These are phyloP conservation scores for Mycoemilia scoparia DNA, from an alignment of 192 early-diverging fungal species.

Conservation along the genomic window DNA sequence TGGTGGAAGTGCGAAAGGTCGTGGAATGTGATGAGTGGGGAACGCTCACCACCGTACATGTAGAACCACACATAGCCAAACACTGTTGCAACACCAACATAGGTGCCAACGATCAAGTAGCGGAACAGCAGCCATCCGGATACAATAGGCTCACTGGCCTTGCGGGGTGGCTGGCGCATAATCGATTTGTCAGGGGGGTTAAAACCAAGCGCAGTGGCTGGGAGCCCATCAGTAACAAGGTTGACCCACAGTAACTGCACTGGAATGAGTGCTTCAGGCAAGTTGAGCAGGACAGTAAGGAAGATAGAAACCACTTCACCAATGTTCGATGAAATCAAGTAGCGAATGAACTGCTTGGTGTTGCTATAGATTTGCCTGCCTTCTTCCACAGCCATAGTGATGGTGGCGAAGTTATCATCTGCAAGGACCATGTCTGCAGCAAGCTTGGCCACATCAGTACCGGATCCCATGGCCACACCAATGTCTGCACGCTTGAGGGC, in stretches of 20 bases:
- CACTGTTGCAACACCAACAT: slow-evolving; percentile 84
- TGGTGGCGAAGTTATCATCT: slow-evolving; percentile 98
- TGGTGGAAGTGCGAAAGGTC: slow-evolving; percentile 90
- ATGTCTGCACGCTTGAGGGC: slow-evolving; percentile 97
- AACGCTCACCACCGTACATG: slow-evolving; percentile 75
- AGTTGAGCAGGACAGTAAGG: slow-evolving; percentile 84
- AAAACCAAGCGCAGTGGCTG: slow-evolving; percentile 94
- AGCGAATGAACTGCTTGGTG: slow-evolving; percentile 98
- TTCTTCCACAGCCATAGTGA: slow-evolving; percentile 92
- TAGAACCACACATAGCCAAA: slow-evolving; percentile 99
- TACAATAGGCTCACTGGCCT: slow-evolving; percentile 72
- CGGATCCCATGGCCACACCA: slow-evolving; percentile 96
- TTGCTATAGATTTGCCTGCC: slow-evolving; percentile 97
- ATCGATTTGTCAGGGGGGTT: slow-evolving; percentile 94
- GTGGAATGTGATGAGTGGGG: slow-evolving; percentile 73
- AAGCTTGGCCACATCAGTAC: slow-evolving; percentile 96
- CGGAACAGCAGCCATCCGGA: slow-evolving; percentile 89
- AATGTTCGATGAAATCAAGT: slow-evolving; percentile 96
- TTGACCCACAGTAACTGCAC: slow-evolving; percentile 99
- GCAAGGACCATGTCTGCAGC: slow-evolving; percentile 97
- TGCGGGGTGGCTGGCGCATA: slow-evolving; percentile 80
- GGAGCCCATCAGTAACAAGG: slow-evolving; percentile 91
- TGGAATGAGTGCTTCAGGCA: slow-evolving; percentile 95
- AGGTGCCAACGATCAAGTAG: slow-evolving; percentile 80
- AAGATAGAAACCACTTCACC: slow-evolving; percentile 97